These are phyloP conservation scores for Penicillium expansum DNA, from an alignment of 2,329 filamentous ascomycete species.

Conservation along the genomic window DNA sequence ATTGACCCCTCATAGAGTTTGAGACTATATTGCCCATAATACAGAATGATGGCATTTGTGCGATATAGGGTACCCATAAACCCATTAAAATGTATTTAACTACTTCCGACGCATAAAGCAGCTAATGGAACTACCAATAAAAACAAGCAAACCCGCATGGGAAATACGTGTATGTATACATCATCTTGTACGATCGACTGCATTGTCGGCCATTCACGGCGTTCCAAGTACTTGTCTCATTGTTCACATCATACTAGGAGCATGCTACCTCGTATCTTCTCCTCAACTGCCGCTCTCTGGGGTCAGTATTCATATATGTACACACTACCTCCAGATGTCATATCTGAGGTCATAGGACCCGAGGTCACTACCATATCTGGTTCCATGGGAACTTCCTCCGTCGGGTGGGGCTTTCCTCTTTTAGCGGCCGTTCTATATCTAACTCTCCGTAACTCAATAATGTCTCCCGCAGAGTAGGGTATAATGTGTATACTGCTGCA, in stretches of 20 bases:
- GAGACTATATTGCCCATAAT: background rate
- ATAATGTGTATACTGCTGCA: background rate
- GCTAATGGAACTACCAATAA: slow-evolving; percentile 2
- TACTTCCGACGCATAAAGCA: background rate
- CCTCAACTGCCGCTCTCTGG: too few relatives aligned
- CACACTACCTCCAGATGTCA: background rate
- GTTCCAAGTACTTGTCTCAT: background rate
- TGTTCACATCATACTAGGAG: background rate
- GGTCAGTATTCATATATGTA: background rate
- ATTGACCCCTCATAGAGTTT: slow-evolving; percentile 2
- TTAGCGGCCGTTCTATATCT: background rate
- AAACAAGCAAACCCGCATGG: background rate
- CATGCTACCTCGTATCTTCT: too few relatives aligned
- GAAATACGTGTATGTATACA: background rate
- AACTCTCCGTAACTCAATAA: background rate
- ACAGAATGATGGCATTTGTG: background rate
- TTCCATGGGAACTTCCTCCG: background rate
- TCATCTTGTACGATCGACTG: background rate
- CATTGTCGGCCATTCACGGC: background rate
- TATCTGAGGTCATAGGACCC: background rate
- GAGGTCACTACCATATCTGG: background rate
- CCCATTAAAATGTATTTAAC: background rate
- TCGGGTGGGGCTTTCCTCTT: background rate
- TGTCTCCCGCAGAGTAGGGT: background rate
- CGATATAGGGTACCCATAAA: slow-evolving; percentile 1